A percentile compares a stretch with the other conserved stretches of the same genome.
phyloP scores from a whole-genome alignment of 495 filamentous ascomycete genomes.

The Xylaria nigripes region DNA sequence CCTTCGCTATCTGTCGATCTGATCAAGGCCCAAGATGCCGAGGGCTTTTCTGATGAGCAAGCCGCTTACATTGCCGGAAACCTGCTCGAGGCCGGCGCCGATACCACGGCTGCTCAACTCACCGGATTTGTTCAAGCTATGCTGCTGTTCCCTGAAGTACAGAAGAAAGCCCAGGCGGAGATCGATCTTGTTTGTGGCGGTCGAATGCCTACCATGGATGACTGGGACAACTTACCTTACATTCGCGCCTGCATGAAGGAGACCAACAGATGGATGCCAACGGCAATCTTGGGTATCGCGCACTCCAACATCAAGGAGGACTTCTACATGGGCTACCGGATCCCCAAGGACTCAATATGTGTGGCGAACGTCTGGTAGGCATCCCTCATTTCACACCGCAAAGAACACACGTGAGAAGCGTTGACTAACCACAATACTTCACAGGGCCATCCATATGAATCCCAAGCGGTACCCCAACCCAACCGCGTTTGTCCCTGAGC shows the following conservation, averaged over 20 bases:
- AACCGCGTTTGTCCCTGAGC: slow-evolving; percentile 39
- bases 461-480: slow-evolving; percentile 37
- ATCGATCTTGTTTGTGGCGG: slow-evolving; percentile 44
- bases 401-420: neutral
- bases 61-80: slow-evolving; percentile 41
- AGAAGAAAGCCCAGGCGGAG: slow-evolving; percentile 44
- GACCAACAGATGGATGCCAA: slow-evolving; percentile 47
- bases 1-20: slow-evolving; percentile 36
- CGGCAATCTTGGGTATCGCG: slow-evolving; percentile 44
- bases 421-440: neutral
- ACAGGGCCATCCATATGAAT: slow-evolving; percentile 36
- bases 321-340: slow-evolving; percentile 30
- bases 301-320: slow-evolving; percentile 45
- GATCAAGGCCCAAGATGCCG: slow-evolving; percentile 28
- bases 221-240: slow-evolving; percentile 43
- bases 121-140: slow-evolving; percentile 55
- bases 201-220: slow-evolving; percentile 42
- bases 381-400: neutral
- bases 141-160: slow-evolving; percentile 41
- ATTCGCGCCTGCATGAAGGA: slow-evolving; percentile 44
- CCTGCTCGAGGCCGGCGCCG: slow-evolving; percentile 50
- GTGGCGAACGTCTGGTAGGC: slow-evolving; percentile 31
- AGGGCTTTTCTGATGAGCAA: slow-evolving; percentile 34
- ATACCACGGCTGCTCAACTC: slow-evolving; percentile 45
- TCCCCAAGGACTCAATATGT: slow-evolving; percentile 29